A percentile compares a stretch with the other conserved stretches of the same genome.
phyloP scores from a whole-genome alignment of 441 rosid species.

The Biscutella laevigata region DNA sequence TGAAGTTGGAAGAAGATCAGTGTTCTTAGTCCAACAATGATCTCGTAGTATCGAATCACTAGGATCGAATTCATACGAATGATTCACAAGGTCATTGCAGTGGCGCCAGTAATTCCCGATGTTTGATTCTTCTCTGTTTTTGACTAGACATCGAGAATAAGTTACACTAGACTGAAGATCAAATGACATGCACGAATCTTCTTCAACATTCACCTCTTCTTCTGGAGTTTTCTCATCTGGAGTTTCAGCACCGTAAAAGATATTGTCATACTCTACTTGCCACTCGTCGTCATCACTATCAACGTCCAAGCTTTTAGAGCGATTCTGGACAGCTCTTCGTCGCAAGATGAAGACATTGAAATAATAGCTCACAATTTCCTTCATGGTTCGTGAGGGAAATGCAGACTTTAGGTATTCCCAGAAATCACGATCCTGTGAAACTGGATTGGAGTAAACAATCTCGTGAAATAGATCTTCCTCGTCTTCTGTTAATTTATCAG shows the following conservation, averaged over 20 bases:
- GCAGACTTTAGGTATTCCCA: conserved; percentile 37
- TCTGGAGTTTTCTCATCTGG: conserved; percentile 26
- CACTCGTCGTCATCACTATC: conserved; percentile 68
- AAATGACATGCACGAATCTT: conserved; percentile 50
- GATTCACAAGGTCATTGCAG: conserved; percentile 31
- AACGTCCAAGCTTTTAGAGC: conserved; percentile 27
- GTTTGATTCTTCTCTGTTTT: conserved; percentile 25
- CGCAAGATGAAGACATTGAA: conserved; percentile 51
- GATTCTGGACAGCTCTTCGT: conserved; percentile 47
- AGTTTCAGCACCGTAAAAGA: conserved; percentile 14
- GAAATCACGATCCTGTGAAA: conserved; percentile 39
- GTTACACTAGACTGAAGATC: conserved; percentile 32
- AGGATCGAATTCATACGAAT: conserved; percentile 37
- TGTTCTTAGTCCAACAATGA: conserved; percentile 50
- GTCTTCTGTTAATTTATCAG: conserved; percentile 38
- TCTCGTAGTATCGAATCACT: conserved; percentile 34
- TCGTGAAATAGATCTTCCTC: conserved; percentile 42
- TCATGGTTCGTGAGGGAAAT: conserved; percentile 36
- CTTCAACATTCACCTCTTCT: conserved; percentile 27
- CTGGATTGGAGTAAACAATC: conserved; percentile 38
- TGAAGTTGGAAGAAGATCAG: conserved; percentile 48
- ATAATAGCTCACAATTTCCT: conserved; percentile 49
- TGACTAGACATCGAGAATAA: conserved; percentile 27
- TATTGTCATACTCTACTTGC: conserved; percentile 28
- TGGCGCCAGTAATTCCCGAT: conserved; percentile 25